Conservation (phyloP, 2,329 filamentous ascomycete genomes). For the Penicillium vulpinum region DNA sequence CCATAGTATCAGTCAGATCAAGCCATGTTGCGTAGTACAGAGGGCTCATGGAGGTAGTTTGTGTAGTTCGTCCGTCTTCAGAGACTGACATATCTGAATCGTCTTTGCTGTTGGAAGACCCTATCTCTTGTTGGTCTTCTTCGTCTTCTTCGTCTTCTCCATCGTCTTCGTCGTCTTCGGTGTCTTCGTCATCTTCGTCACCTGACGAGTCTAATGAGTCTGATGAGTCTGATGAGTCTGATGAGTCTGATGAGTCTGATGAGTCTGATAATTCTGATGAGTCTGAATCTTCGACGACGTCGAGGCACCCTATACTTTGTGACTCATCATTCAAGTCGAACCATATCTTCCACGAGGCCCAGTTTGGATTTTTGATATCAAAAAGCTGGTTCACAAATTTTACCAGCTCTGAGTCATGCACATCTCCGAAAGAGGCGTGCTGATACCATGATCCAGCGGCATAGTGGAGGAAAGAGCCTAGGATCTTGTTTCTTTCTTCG, state of each 20-base stretch:
- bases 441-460: conserved; percentile 2
- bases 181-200: no score
- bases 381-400: neutral
- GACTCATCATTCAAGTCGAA: conserved; percentile 1
- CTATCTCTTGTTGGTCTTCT: no score
- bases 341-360: neutral
- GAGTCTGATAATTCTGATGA: no score
- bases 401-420: neutral
- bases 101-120: neutral
- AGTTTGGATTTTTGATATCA: neutral
- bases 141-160: no score
- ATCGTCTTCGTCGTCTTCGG: no score
- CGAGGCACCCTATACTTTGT: neutral
- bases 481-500: neutral
- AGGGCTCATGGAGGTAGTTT: neutral
- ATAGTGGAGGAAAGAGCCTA: neutral
- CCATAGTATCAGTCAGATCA: neutral
- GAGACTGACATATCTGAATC: neutral
- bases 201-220: no score
- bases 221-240: no score
- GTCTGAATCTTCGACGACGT: no score
- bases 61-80: neutral
- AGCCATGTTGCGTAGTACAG: conserved; percentile 9
- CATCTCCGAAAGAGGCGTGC: neutral
- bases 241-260: no score